Evolutionary conservation across 768 basidiomycete species (phyloP), one percentile per base, ranked within the genome.

Genomic region (Candolleomyces efflorescens): DNA sequence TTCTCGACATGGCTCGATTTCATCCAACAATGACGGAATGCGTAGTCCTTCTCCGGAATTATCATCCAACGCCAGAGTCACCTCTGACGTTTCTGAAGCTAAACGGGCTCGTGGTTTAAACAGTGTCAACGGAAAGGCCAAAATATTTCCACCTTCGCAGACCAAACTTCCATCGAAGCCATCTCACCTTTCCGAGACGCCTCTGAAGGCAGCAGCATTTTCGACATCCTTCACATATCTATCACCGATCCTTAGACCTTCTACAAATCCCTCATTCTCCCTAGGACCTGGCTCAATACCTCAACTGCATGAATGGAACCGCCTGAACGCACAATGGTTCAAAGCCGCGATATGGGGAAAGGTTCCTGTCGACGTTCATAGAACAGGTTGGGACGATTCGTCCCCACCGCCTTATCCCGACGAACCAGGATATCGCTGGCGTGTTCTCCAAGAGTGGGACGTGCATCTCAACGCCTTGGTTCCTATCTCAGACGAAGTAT

Each of bases 221-320:
- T 32, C 32, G 27, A 44, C 57, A 5, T 59, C 56, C 6, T 74
- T 90, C 2, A 82, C 90, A 65, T 94, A 86, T 68, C 79, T 93
- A 49, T 96, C 94, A 2, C 78, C 83, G 0, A 78, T 91, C 50
- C 93, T 94, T 67, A 79, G 75, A 22, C 89, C 92, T 3, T 95
- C 94, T 1, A 94, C 89, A 0, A 90, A 93, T 68, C 94, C 94
- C 0, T 70, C 75, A 22, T 96, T 93, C 63, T 55, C 76, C 0
- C 72, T 90, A 17, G 85, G 32, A 15, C 11, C 52, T 11, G 23
- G 24, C n/a, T 49, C 46, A 13, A 24, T 58, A 17, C 38, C 58
- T 24, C 84, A 86, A 50, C 86, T 87, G 64, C 75, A 81, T 0
- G 69, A 74, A 17, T 81, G 79, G 71, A 41, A 27, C 15, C 27